Evolutionary conservation across 805 yeast species (phyloP), one percentile per base, ranked within the genome.

Genomic region (Metschnikowia reukaufii): DNA sequence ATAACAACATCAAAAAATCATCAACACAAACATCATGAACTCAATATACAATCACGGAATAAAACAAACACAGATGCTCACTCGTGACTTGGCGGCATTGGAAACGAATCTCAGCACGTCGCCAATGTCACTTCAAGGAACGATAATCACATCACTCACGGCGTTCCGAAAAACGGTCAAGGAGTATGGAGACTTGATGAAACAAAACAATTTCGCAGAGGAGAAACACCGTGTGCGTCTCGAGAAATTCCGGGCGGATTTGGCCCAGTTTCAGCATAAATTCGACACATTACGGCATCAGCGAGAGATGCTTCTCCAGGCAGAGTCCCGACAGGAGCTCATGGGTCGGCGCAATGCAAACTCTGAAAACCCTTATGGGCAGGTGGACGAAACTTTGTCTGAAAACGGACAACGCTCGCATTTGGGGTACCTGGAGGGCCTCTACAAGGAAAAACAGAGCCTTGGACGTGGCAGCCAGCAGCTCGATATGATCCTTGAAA

Each of bases 21-120:
- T 20, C 7, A 36, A 36, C 21, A 18, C 13, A 10, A 13, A 10
- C 20, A 5, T 16, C 32, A 51, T 45, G 98, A 91, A 90, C 68
- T 83, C 96, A 21, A 73, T 91, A 43, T 89, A 85, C 69, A 92
- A 88, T 68, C 96, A 88, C 65, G 97, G 96, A 7, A 75, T 86
- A 45, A 89, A 88, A 65, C 97, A 91, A 66, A 81, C 89, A 25
- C 88, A 81, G 57, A 74, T 83, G 21, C 68, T 92, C 43, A 78
- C 82, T 48, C 78, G 79, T 50, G 97, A 90, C 57, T 67, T 92
- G 40, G 73, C 77, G 16, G 66, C 72, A 43, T 84, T 92, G 54
- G 91, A 84, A 59, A 69, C 74, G 38, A 81, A 84, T 50, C 74
- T 88, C 8, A 74, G 80, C 13, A 76, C 83, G 3, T 78, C 95